A percentile compares a stretch with the other conserved stretches of the same genome.
These are phyloP conservation scores for Rhynchospora pubera DNA, from an alignment of 176 grass and related monocot genomes.

Conservation along the genomic window DNA sequence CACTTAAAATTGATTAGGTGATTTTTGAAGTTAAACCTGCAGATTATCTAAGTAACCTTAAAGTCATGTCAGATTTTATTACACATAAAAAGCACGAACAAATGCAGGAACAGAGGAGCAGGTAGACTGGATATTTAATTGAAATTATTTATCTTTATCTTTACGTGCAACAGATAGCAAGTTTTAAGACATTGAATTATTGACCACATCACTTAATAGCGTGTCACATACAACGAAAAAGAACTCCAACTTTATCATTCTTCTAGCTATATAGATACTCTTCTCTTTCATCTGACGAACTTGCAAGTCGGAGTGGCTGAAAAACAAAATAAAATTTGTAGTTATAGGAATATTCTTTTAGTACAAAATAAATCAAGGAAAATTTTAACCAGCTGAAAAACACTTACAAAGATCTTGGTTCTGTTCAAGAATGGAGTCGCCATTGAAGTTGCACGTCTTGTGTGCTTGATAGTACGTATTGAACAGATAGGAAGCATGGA, in stretches of 20 bases:
- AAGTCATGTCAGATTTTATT: background rate
- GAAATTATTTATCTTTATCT: background rate
- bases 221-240: background rate
- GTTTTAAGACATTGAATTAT: background rate
- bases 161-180: background rate
- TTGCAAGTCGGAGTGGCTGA: conserved; percentile 1
- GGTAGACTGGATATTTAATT: no score
- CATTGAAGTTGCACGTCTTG: conserved; percentile 70
- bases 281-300: background rate
- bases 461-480: conserved; percentile 92
- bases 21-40: no score
- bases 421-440: conserved; percentile 46
- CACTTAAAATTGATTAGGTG: no score
- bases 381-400: background rate
- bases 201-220: no score
- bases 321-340: background rate
- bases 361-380: no score
- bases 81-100: background rate
- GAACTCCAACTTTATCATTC: background rate
- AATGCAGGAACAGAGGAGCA: no score
- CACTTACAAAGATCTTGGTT: conserved; percentile 68
- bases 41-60: background rate
- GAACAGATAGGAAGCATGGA: conserved; percentile 83
- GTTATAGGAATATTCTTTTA: background rate
- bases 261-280: background rate